Percentiles rank a stretch among this genome's conserved stretches.
phyloP scores from a whole-genome alignment of 2,329 filamentous ascomycete genomes.

The Lojkania enalia region DNA sequence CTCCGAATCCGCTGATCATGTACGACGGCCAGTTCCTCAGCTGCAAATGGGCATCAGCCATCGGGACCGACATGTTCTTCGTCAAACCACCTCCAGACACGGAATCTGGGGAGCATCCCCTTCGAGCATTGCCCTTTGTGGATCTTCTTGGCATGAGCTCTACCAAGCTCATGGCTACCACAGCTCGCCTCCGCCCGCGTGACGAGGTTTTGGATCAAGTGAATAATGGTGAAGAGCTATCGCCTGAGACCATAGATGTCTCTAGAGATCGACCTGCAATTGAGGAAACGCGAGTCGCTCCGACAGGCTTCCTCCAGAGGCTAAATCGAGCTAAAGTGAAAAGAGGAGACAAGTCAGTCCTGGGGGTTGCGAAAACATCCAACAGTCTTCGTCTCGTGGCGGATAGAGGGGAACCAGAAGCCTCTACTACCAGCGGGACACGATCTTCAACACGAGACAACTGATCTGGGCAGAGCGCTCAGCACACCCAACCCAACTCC shows the following conservation, averaged over 20 bases:
- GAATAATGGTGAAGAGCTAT: constrained; percentile 1
- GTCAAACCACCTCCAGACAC: constrained; percentile 34
- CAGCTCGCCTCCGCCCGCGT: constrained; percentile 58
- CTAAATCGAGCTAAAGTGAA: constrained; percentile 47
- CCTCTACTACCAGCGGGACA: too few species aligned
- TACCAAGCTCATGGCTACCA: constrained; percentile 69
- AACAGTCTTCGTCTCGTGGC: constrained; percentile 8
- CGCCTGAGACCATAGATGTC: constrained; percentile 5
- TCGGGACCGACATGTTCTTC: constrained; percentile 84
- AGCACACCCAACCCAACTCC: too few species aligned
- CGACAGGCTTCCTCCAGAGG: constrained; percentile 46
- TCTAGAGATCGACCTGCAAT: constrained; percentile 3
- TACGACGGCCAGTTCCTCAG: constrained; percentile 79
- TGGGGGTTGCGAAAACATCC: constrained; percentile 20
- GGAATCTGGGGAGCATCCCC: constrained; percentile 40
- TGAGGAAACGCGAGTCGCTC: constrained; percentile 16
- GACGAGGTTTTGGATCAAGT: constrained; percentile 27
- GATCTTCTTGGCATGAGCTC: constrained; percentile 74
- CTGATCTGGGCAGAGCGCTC: too few species aligned
- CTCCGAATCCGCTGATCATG: constrained; percentile 73
- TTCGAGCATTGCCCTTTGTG: constrained; percentile 59
- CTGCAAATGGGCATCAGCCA: constrained; percentile 78
- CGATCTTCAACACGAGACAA: too few species aligned
- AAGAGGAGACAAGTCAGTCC: constrained; percentile 42
- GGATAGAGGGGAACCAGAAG: too few species aligned